These are phyloP conservation scores for Claviceps monticola DNA, from an alignment of 2,329 filamentous ascomycete genomes.

Conservation along the genomic window DNA sequence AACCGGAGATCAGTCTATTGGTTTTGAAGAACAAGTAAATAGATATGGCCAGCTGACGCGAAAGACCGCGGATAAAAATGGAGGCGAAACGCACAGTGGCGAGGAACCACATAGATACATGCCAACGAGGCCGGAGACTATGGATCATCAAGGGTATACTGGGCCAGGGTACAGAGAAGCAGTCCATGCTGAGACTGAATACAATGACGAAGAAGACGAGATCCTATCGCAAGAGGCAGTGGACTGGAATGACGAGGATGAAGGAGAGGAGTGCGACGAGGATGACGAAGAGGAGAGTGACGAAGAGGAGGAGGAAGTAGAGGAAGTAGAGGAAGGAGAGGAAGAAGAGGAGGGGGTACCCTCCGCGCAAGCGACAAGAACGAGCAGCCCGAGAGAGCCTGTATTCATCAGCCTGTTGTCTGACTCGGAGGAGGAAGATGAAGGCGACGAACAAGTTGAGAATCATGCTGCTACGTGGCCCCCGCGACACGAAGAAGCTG, in stretches of 20 bases:
- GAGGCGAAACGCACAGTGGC: background rate
- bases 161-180: constrained; percentile 12
- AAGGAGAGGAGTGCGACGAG: constrained; percentile 7
- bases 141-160: background rate
- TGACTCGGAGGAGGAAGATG: constrained; percentile 18
- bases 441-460: background rate
- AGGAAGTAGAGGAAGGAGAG: background rate
- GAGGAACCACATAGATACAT: background rate
- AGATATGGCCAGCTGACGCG: background rate
- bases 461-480: background rate
- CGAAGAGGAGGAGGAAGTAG: constrained; percentile 8
- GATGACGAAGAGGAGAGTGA: constrained; percentile 8
- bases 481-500: background rate
- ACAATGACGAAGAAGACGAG: constrained; percentile 3
- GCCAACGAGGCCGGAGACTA: background rate
- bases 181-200: constrained; percentile 12
- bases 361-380: constrained; percentile 1
- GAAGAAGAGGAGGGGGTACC: background rate
- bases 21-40: constrained; percentile 19
- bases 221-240: too few species aligned
- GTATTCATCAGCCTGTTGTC: constrained; percentile 34
- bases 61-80: background rate
- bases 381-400: constrained; percentile 17
- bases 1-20: constrained; percentile 10
- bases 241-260: constrained; percentile 6